Percentiles rank a stretch among this genome's conserved stretches.
These are phyloP conservation scores for Beauveria pseudobassiana DNA, from an alignment of 2,329 filamentous ascomycete genomes.

Conservation along the genomic window DNA sequence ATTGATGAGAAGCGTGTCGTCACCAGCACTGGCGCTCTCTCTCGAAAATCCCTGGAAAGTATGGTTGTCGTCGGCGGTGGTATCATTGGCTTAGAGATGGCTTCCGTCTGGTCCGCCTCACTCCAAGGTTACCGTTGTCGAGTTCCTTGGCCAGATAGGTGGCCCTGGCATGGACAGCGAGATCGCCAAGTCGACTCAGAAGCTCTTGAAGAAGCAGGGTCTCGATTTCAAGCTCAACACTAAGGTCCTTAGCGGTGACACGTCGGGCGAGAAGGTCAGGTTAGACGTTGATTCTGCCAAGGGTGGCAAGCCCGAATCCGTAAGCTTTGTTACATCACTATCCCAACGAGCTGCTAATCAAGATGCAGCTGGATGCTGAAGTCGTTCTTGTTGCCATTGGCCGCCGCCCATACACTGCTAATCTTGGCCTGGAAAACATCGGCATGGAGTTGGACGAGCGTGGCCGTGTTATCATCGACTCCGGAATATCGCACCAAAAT, in stretches of 20 bases:
- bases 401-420: constrained; percentile 86
- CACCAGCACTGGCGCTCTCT: constrained; percentile 94
- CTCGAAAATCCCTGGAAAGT: constrained; percentile 86
- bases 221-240: constrained; percentile 98
- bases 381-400: constrained; percentile 96
- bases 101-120: constrained; percentile 94
- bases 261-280: constrained; percentile 67
- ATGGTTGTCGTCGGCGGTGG: constrained; percentile 97
- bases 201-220: constrained; percentile 91
- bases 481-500: constrained; percentile 98
- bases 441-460: constrained; percentile 87
- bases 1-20: constrained; percentile 97
- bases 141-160: constrained; percentile 93
- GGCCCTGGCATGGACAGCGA: constrained; percentile 96
- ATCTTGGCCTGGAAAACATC: constrained; percentile 88
- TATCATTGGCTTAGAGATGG: constrained; percentile 99
- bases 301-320: constrained; percentile 88
- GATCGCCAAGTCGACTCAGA: constrained; percentile 84
- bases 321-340: constrained; percentile 36
- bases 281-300: constrained; percentile 87
- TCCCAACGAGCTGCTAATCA: constrained; percentile 15
- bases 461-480: constrained; percentile 93
- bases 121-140: constrained; percentile 90
- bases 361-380: constrained; percentile 72
- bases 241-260: constrained; percentile 85